Base-by-base conservation (phyloP, 805 yeast species). In the Helenozyma rhizophorensis region DNA sequence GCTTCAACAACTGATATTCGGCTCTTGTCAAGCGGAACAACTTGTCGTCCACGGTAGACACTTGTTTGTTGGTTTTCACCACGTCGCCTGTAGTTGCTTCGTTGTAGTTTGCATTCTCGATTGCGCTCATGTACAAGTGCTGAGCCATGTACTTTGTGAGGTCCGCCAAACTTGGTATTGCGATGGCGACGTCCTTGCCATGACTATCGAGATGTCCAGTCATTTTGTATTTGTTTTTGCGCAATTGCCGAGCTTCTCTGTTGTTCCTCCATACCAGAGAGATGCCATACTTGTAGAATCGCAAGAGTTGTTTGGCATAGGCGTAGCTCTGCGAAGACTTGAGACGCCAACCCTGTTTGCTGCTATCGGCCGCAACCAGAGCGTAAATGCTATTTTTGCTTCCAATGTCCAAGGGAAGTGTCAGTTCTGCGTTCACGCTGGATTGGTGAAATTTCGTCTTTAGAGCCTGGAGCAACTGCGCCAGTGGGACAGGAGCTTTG, bases 211-310 rank as follows among this genome's bases (percentile, higher is more conserved):
- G 29, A 9, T 37, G 37, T 10, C 49, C 44, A 11, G 41, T 21
- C 8, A 59, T 17, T 32, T 51, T 51, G 36, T 35, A 54, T 22
- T 45, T 35, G 9, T 45, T 23, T 14, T 40, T 50, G 30, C 38
- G 29, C 24, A 61, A 22, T 4, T 33, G 23, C 13, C 45, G 46
- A 12, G 45, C 33, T 17, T 38, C 32, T 23, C 45, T 45, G 24
- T 53, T 39, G 38, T 76, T 76, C 1, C 53, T 40, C 76, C 80
- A 78, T 1, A 80, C 72, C 42, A 72, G 73, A 14, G 59, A 53
- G 2, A 81, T 62, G 1, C 90, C 89, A 2, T 59, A 51, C 39
- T 72, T 71, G 58, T 81, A 82, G 50, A 80, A 78, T 5, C 52
- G 52, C 25, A 79, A 45, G 26, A 76, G 42, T 2, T 58, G 42